Conservation (phyloP, 805 yeast genomes). For the Yarrowia sp. region DNA sequence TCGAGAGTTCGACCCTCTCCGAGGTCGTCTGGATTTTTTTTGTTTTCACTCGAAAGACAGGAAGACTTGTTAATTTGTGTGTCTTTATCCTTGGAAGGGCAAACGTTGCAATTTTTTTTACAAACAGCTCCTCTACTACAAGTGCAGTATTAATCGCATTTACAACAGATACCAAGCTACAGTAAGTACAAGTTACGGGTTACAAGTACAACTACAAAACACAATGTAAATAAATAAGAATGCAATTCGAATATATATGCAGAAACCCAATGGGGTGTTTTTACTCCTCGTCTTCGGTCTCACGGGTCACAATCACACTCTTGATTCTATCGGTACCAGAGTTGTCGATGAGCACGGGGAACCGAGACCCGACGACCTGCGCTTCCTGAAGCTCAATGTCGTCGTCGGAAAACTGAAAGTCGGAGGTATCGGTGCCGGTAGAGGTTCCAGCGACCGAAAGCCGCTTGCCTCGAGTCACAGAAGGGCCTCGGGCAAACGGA, state of each 20-base stretch:
- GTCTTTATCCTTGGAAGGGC: too few species aligned
- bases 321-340: constrained; percentile 1
- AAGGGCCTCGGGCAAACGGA: constrained; percentile 15
- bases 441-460: background rate
- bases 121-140: too few species aligned
- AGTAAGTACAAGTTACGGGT: too few species aligned
- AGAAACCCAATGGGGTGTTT: background rate
- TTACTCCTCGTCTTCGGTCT: background rate
- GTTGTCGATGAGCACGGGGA: constrained; percentile 13
- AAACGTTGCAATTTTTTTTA: too few species aligned
- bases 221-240: background rate
- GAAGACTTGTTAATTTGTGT: too few species aligned
- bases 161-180: too few species aligned
- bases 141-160: too few species aligned
- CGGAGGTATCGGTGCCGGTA: background rate
- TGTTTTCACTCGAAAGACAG: too few species aligned
- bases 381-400: constrained; percentile 14
- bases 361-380: background rate
- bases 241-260: background rate
- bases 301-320: background rate
- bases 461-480: constrained; percentile 17
- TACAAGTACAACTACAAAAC: too few species aligned
- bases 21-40: constrained; percentile 25
- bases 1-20: constrained; percentile 27
- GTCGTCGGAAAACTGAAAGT: constrained; percentile 16